phyloP scores from a whole-genome alignment of 768 basidiomycete genomes.

The Rhizopogon vesiculosus region DNA sequence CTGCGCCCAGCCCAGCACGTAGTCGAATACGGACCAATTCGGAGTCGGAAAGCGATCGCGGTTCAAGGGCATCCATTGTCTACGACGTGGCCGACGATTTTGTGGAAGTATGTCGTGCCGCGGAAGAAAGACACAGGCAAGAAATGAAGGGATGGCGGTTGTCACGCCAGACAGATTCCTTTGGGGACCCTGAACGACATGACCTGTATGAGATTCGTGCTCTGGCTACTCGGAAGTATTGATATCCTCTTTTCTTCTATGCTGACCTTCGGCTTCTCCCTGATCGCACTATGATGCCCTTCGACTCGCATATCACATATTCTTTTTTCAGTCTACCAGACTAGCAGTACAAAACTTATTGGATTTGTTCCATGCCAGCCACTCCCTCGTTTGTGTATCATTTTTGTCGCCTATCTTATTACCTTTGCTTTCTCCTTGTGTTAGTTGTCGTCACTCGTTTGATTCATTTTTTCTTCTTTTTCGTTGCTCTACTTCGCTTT shows the following conservation, averaged over 20 bases:
- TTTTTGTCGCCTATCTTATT: conserved; percentile 22
- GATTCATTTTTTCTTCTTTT: conserved; percentile 15
- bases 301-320: conserved; percentile 10
- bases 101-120: conserved; percentile 62
- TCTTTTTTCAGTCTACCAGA: conserved; percentile 12
- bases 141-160: conserved; percentile 82
- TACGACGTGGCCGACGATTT: conserved; percentile 76
- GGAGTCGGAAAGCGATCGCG: conserved; percentile 68
- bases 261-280: not conserved
- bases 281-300: conserved; percentile 1
- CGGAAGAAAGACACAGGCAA: conserved; percentile 75
- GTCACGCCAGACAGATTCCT: conserved; percentile 17
- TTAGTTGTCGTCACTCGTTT: conserved; percentile 16
- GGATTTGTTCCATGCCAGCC: conserved; percentile 12
- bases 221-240: conserved; percentile 82
- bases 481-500: conserved; percentile 7
- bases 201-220: conserved; percentile 80
- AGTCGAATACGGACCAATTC: conserved; percentile 65
- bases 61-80: conserved; percentile 75
- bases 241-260: conserved; percentile 17
- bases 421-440: conserved; percentile 24
- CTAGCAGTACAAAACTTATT: conserved; percentile 18
- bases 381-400: conserved; percentile 23
- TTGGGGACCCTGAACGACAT: conserved; percentile 49
- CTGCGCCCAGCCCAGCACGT: conserved; percentile 55